Conservation (phyloP, 2,329 filamentous ascomycete genomes). For the Meredithiella fracta region DNA sequence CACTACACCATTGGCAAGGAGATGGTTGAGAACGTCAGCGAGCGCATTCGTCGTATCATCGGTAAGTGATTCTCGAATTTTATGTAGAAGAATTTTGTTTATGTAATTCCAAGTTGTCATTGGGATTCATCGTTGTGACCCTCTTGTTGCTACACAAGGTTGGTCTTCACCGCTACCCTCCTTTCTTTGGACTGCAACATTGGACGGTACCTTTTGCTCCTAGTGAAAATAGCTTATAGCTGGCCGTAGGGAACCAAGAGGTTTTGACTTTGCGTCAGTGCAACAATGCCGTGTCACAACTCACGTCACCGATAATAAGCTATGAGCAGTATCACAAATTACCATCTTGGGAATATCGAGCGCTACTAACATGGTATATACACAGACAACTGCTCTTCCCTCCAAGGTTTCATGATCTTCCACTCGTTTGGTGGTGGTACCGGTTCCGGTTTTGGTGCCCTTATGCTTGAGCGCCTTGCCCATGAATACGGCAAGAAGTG, state of each 20-base stretch:
- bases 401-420: slow-evolving; percentile 60
- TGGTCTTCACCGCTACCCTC: not conserved
- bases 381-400: slow-evolving; percentile 53
- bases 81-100: not conserved
- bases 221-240: no score
- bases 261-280: no score
- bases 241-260: no score
- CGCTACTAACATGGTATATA: slow-evolving; percentile 15
- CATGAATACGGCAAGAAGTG: slow-evolving; percentile 62
- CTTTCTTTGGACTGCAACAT: not conserved
- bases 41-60: slow-evolving; percentile 51
- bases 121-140: not conserved
- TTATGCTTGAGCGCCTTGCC: slow-evolving; percentile 56
- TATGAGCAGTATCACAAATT: not conserved
- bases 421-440: slow-evolving; percentile 61
- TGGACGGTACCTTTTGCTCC: not conserved
- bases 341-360: slow-evolving; percentile 4
- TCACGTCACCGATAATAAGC: no score
- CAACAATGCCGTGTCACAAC: not conserved
- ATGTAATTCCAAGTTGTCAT: not conserved
- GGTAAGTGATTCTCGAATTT: slow-evolving; percentile 29
- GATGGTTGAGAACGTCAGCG: slow-evolving; percentile 54
- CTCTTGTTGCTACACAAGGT: not conserved
- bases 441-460: slow-evolving; percentile 55
- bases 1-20: slow-evolving; percentile 66